phyloP scores from a whole-genome alignment of 208 protist genomes.

The Herpetomonas samuelpessoai region DNA sequence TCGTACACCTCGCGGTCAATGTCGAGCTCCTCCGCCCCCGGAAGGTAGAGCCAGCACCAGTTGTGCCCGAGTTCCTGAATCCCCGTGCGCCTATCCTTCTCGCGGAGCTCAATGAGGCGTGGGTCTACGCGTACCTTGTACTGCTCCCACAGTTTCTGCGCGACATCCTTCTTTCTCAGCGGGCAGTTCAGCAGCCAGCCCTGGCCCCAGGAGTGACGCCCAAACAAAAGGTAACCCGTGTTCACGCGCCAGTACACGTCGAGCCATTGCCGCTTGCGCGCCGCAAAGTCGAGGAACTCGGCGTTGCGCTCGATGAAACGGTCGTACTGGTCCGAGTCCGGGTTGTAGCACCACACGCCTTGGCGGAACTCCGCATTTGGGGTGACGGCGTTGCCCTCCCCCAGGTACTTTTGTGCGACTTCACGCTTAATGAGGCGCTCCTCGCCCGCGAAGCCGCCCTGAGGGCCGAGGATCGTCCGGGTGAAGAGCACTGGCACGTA shows the following conservation, averaged over 20 bases:
- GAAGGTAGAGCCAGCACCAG: slow-evolving; percentile 93
- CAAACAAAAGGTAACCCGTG: slow-evolving; percentile 89
- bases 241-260: slow-evolving; percentile 93
- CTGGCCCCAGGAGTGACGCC: slow-evolving; percentile 87
- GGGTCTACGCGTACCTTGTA: slow-evolving; percentile 90
- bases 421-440: slow-evolving; percentile 91
- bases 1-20: slow-evolving; percentile 92
- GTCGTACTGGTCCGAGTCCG: slow-evolving; percentile 82
- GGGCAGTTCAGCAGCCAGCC: slow-evolving; percentile 90
- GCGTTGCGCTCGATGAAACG: slow-evolving; percentile 85
- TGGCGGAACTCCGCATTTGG: slow-evolving; percentile 65
- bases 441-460: slow-evolving; percentile 89
- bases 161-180: slow-evolving; percentile 81
- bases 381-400: slow-evolving; percentile 59
- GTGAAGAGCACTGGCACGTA: slow-evolving; percentile 88
- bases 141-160: slow-evolving; percentile 93
- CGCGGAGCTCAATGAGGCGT: slow-evolving; percentile 82
- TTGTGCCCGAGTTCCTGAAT: slow-evolving; percentile 92
- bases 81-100: slow-evolving; percentile 85
- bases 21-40: slow-evolving; percentile 85
- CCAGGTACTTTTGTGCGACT: slow-evolving; percentile 76
- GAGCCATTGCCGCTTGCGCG: slow-evolving; percentile 90
- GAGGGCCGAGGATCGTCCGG: slow-evolving; percentile 81
- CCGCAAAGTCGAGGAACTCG: slow-evolving; percentile 89
- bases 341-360: slow-evolving; percentile 91